Evolutionary conservation across 2,329 filamentous ascomycete genomes (phyloP), one percentile per base, ranked within the genome.

Genomic region (Xylariomycetidae sp.): DNA sequence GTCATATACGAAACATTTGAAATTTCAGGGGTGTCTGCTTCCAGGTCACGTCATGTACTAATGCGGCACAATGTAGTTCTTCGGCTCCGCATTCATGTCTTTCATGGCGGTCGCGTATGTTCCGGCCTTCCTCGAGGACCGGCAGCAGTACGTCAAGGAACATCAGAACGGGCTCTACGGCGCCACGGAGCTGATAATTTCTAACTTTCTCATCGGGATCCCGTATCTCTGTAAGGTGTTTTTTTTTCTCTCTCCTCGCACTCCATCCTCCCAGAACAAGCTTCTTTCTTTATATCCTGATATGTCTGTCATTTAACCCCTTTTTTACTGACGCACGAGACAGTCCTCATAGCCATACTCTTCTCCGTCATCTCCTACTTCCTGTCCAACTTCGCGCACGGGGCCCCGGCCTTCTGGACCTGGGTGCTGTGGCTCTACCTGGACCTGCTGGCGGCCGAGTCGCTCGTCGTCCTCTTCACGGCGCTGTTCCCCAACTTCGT

Each of bases 21-120:
- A n/a, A n/a, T n/a, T n/a, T n/a, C n/a, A n/a, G n/a, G n/a, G n/a
- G n/a, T n/a, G n/a, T n/a, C n/a, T n/a, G n/a, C n/a, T n/a, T n/a
- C n/a, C n/a, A n/a, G n/a, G n/a, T n/a, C n/a, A n/a, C n/a, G n/a
- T n/a, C n/a, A n/a, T n/a, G n/a, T n/a, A n/a, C n/a, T n/a, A n/a
- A n/a, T n/a, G n/a, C n/a, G 1, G 23, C 19, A 5, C 11, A 3
- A 27, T 5, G 27, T 32, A 65, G 63, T 83, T 84, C 67, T 85
- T 84, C 49, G 79, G 82, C 12, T 77, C 72, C 0, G 82, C 82
- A 2, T 86, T 87, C 59, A 85, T 86, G 77, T 82, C 77, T 25
- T 86, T 87, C 62, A 86, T 87, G 82, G 81, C 82, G 0, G 80
- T 94, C 1, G 88, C 88, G 1, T 94, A 94, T 56, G 84, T 92